Evolutionary conservation across 768 basidiomycete genomes (phyloP), one percentile per base, ranked within the genome.

Genomic region (Podaxis sp.): DNA sequence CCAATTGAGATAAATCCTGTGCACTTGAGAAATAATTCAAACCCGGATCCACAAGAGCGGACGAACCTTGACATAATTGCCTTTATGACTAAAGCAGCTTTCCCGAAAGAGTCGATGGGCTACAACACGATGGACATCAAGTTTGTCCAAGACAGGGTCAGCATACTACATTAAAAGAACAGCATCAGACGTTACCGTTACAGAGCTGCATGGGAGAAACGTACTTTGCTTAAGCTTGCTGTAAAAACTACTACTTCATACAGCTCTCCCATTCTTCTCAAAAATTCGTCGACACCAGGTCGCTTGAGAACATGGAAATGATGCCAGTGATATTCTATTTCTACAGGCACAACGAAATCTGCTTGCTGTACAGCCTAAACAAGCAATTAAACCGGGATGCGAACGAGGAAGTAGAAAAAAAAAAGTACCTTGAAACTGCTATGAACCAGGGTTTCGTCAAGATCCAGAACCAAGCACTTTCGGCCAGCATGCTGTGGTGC

Each of bases 261-360:
- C 36, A 98, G 85, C 73, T 99, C 93, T 22, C 97, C 97, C 97
- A 99, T 99, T 76, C 87, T 89, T 78, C 91, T 93, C 72, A 99
- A 77, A 76, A 99, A 99, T 69, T 89, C 89, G 71, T 99, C 97
- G 15, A 99, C 97, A 26, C 97, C 97, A 4, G 97, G 97, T 56
- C 97, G 88, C 76, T 99, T 99, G 75, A 99, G 89, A 49, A 99
- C 96, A 77, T 99, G 97, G 70, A 99, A 95, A 72, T 99, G 97
- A 75, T 99, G 97, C 84, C 90, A 93, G 71, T 98, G 93, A 66
- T 93, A 95, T 74, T 99, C 97, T 65, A 99, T 99, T 77, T 99
- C 97, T 30, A 99, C 97, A 11, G 97, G 97, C 2, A 99, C 96
- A 68, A 99, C 91, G 73, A 94, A 99, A 77, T 99, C 97, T 12